These are phyloP conservation scores for Ascochyta koolunga DNA, from an alignment of 2,329 filamentous ascomycete species.

Conservation along the genomic window DNA sequence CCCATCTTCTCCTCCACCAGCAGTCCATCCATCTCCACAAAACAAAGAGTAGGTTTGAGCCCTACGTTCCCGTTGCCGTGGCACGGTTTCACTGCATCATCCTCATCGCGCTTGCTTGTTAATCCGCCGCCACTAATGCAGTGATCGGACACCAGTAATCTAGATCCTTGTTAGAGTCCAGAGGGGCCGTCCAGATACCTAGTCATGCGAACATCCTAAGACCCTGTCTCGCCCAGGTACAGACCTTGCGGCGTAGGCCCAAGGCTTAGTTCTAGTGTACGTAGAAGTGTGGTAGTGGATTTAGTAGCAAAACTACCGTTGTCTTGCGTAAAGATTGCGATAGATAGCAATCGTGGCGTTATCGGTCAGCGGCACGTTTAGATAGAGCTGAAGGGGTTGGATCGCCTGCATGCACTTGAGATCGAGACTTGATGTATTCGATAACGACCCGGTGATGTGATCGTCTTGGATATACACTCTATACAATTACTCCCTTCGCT, in stretches of 20 bases:
- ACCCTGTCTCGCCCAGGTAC: background rate
- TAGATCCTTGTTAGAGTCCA: slow-evolving; percentile 3
- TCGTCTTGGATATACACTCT: background rate
- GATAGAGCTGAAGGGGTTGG: background rate
- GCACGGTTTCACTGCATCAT: slow-evolving; percentile 2
- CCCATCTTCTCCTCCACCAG: background rate
- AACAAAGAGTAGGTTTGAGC: slow-evolving; percentile 5
- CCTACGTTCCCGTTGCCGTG: slow-evolving; percentile 5
- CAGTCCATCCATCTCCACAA: slow-evolving; percentile 8
- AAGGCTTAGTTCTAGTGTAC: background rate
- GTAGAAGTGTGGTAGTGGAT: background rate
- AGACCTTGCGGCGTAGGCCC: background rate
- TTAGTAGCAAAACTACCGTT: background rate
- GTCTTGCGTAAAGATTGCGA: background rate
- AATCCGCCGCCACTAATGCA: slow-evolving; percentile 7
- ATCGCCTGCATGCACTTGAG: background rate
- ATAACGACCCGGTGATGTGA: background rate
- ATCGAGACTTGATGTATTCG: background rate
- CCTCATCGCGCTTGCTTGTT: slow-evolving; percentile 1
- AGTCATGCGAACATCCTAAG: background rate
- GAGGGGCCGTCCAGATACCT: slow-evolving; percentile 3
- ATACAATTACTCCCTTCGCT: background rate
- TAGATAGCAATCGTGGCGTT: background rate
- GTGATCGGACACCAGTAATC: background rate
- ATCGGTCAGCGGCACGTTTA: background rate